phyloP scores from a whole-genome alignment of 164 flowering plant genomes.

The Saururus chinensis region DNA sequence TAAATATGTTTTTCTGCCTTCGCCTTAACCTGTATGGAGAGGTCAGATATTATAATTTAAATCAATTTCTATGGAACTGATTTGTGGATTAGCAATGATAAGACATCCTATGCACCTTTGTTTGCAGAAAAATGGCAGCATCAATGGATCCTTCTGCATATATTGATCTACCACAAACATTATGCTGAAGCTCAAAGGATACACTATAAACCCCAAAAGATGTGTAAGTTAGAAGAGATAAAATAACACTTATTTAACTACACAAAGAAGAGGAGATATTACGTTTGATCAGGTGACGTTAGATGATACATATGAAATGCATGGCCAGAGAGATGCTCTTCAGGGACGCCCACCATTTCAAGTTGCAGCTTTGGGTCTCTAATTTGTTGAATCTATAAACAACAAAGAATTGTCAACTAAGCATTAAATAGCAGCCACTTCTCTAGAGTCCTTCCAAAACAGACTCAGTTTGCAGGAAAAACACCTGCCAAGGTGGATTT shows the following conservation, averaged over 20 bases:
- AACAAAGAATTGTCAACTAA: neutral
- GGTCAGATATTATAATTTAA: too few relatives aligned
- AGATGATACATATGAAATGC: slow-evolving; percentile 91
- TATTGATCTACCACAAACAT: slow-evolving; percentile 93
- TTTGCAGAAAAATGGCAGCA: slow-evolving; percentile 76
- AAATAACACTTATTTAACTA: neutral
- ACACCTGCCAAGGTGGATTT: too few relatives aligned
- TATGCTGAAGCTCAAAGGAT: slow-evolving; percentile 92
- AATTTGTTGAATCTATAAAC: slow-evolving; percentile 49
- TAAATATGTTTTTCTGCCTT: slow-evolving; percentile 66
- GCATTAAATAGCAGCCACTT: neutral
- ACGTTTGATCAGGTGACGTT: slow-evolving; percentile 85
- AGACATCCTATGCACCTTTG: slow-evolving; percentile 39
- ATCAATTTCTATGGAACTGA: too few relatives aligned
- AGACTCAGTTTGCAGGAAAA: too few relatives aligned
- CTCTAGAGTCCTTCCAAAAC: neutral
- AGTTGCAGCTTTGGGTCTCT: slow-evolving; percentile 68
- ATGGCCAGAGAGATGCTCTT: slow-evolving; percentile 71
- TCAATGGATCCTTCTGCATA: slow-evolving; percentile 94
- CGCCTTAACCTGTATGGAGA: slow-evolving; percentile 40
- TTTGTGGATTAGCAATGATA: neutral
- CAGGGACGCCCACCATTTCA: slow-evolving; percentile 94
- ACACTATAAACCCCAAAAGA: slow-evolving; percentile 36
- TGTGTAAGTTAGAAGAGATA: neutral
- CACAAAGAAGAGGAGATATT: slow-evolving; percentile 8